A percentile compares a stretch with the other conserved stretches of the same genome.
Conservation (phyloP, 2,329 filamentous ascomycete species). For the Fusarium anthophilum region DNA sequence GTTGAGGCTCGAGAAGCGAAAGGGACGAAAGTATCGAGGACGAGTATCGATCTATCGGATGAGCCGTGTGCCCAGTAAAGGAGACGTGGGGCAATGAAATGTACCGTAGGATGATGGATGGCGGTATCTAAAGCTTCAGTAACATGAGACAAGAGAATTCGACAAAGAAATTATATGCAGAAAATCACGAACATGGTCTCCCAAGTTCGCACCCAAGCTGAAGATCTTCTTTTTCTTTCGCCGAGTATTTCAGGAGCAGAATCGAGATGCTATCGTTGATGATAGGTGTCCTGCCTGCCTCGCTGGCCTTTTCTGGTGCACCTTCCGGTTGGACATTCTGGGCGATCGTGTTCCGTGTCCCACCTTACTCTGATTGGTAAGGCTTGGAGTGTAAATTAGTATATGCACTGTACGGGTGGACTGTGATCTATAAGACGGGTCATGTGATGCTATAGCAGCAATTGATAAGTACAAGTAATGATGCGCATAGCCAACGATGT, state of each 20-base stretch:
- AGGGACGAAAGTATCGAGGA: conserved; percentile 31
- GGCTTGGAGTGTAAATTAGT: not conserved
- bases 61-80: conserved; percentile 42
- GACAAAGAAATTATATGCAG: conserved; percentile 35
- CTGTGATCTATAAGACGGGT: conserved; percentile 36
- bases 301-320: conserved; percentile 45
- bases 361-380: conserved; percentile 43
- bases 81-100: conserved; percentile 41
- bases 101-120: conserved; percentile 8
- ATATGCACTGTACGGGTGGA: conserved; percentile 23
- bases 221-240: conserved; percentile 9
- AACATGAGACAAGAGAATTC: conserved; percentile 31
- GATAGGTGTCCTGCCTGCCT: conserved; percentile 43
- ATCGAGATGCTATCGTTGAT: conserved; percentile 25
- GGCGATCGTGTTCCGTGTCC: conserved; percentile 39
- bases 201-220: conserved; percentile 28
- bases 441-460: conserved; percentile 35
- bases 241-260: conserved; percentile 21
- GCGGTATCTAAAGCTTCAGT: conserved; percentile 22
- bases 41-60: conserved; percentile 38
- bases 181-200: conserved; percentile 38
- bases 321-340: conserved; percentile 32
- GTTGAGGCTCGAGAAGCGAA: conserved; percentile 19
- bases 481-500: not conserved
- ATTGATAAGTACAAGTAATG: not conserved